These are phyloP conservation scores for Sanghuangporus weigelae DNA, from an alignment of 1,284 basidiomycete species.

Conservation along the genomic window DNA sequence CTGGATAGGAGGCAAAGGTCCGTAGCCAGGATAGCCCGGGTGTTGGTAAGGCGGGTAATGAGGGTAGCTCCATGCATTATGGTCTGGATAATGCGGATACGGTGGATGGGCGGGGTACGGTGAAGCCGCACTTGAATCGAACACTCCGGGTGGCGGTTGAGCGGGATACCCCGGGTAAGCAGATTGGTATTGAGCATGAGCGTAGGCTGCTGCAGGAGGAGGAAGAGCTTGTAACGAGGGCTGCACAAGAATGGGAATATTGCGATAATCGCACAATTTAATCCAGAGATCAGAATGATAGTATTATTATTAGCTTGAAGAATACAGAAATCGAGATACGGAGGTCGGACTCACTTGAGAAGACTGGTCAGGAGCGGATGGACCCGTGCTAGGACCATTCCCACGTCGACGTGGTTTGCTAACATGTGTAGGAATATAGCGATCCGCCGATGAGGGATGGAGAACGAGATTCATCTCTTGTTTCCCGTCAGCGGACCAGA, in stretches of 20 bases:
- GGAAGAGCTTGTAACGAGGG: constrained; percentile 14
- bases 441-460: constrained; percentile 74
- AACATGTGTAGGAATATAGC: constrained; percentile 52
- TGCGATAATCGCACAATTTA: background rate
- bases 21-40: constrained; percentile 11
- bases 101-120: constrained; percentile 2
- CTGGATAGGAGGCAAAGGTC: constrained; percentile 16
- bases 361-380: constrained; percentile 9
- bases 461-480: constrained; percentile 83
- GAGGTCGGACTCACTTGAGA: constrained; percentile 11
- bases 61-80: constrained; percentile 14
- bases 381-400: constrained; percentile 17
- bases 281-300: no score
- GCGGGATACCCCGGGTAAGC: constrained; percentile 11
- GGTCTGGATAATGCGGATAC: constrained; percentile 11
- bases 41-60: constrained; percentile 10
- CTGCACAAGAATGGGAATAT: background rate
- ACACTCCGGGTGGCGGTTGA: constrained; percentile 2
- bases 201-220: constrained; percentile 12
- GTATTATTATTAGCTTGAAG: background rate
- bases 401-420: constrained; percentile 49
- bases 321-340: background rate
- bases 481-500: constrained; percentile 79
- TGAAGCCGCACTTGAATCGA: constrained; percentile 3
- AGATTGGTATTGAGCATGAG: constrained; percentile 15